Evolutionary conservation across 306 rosid species (phyloP), one percentile per base, ranked within the genome.

Genomic region (Prunus kanzakura): DNA sequence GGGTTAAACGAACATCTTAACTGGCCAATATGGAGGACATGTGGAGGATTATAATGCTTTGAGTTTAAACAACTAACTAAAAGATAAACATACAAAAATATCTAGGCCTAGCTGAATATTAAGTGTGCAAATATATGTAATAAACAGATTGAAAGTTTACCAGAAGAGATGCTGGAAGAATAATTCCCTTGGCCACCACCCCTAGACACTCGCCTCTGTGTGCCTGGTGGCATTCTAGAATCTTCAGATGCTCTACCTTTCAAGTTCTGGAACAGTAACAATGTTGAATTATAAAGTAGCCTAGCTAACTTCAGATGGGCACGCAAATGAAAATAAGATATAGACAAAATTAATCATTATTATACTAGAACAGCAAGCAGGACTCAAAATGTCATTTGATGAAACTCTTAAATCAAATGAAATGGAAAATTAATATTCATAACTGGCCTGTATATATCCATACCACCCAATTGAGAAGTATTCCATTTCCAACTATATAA

Each of bases 151-250:
- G 11, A 29, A 78, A 66, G 51, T 10, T 25, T 80, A 73, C 91
- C 89, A 60, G 73, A 56, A 70, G 82, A 82, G 49, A 75, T 81
- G 45, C 81, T 78, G 62, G 82, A 77, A 61, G 66, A 78, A 86
- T 82, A 80, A 57, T 86, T 85, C 66, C 93, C 93, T 29, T 83
- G 91, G 84, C 83, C 80, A 63, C 88, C 81, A 84, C 89, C 90
- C 79, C 92, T 83, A 76, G 78, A 82, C 38, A 85, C 83, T 81
- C 88, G 87, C 84, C 92, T 90, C 32, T 79, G 87, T 23, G 80
- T 75, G 18, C 82, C 87, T 63, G 79, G 84, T 76, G 78, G 71
- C 43, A 72, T 22, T 84, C 84, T 84, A 56, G 82, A 80, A 75
- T 84, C 96, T 49, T 88, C 92, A 66, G 80, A 75, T 69, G 74